Percentiles rank a stretch among this genome's conserved stretches.
phyloP scores from a whole-genome alignment of 2,329 filamentous ascomycete genomes.

The Corinectria fuckeliana region DNA sequence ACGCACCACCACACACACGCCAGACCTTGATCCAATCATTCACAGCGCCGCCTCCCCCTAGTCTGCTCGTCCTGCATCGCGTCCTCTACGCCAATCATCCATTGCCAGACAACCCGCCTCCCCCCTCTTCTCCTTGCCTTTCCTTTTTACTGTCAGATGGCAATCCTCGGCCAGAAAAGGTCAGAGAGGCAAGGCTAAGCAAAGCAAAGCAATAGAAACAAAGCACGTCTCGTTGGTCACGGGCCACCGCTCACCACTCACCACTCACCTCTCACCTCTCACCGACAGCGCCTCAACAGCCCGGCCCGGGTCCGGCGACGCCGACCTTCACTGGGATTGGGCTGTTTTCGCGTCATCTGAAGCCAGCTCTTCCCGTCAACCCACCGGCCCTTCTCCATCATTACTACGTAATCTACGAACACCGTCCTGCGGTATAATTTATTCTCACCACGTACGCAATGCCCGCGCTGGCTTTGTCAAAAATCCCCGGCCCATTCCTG shows the following conservation, averaged over 20 bases:
- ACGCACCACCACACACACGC: constrained; percentile 29
- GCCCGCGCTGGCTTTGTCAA: background rate
- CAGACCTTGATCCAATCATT: constrained; percentile 39
- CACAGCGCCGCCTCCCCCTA: constrained; percentile 28
- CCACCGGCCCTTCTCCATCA: background rate
- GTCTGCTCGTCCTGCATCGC: constrained; percentile 14
- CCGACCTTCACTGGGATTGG: constrained; percentile 11
- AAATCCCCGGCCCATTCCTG: background rate
- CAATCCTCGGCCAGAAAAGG: constrained; percentile 21
- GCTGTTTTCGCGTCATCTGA: background rate
- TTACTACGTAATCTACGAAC: too few species aligned
- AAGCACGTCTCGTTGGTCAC: background rate
- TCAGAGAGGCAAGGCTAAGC: background rate
- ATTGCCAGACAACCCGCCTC: constrained; percentile 29
- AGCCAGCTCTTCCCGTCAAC: background rate
- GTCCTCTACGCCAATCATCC: constrained; percentile 31
- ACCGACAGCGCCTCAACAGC: constrained; percentile 4
- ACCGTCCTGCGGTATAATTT: background rate
- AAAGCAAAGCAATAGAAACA: background rate
- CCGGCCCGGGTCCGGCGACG: constrained; percentile 24
- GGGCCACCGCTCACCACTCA: constrained; percentile 1
- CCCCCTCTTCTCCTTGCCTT: constrained; percentile 2
- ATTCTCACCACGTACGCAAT: background rate
- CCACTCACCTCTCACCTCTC: constrained; percentile 4
- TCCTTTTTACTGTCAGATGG: constrained; percentile 9